Evolutionary conservation across 441 rosid species (phyloP), one percentile per base, ranked within the genome.

Genomic region (Eruca vesicaria): DNA sequence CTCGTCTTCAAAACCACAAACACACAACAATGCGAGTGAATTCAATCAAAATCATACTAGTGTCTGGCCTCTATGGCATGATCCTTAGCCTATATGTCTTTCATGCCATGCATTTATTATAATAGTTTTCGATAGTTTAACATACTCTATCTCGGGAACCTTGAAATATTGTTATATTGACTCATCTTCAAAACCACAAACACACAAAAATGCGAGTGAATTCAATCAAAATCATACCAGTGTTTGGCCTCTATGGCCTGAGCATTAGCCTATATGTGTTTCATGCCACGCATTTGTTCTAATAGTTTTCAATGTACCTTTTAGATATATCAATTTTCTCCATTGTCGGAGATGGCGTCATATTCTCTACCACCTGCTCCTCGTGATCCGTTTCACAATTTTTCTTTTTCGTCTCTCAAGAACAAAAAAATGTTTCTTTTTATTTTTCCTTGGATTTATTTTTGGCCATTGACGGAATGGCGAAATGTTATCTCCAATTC

Each of bases 81-180:
- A 41, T 1, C 48, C 48, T 41, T 41, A 41, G 16, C 48, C 48
- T 41, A 12, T 41, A 93, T 84, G 65, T 87, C 89, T 81, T 88
- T 93, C 96, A 71, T 96, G 61, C 94, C 48, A 41, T 14, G 15
- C 16, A 98, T 50, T 82, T 78, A 80, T 84, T 91, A 86, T 96
- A 96, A 69, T 90, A 97, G 53, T 84, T 88, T 86, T 96, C 99
- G n/a, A n/a, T n/a, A n/a, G n/a, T n/a, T n/a, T n/a, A n/a, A n/a
- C n/a, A n/a, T n/a, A n/a, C n/a, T n/a, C n/a, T n/a, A n/a, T n/a
- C n/a, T n/a, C n/a, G n/a, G n/a, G n/a, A n/a, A n/a, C n/a, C n/a
- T n/a, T n/a, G n/a, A n/a, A n/a, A n/a, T n/a, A n/a, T n/a, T n/a
- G n/a, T n/a, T n/a, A n/a, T n/a, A n/a, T n/a, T n/a, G n/a, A n/a